Base-by-base conservation (phyloP, 169 alveolate species). In the Plasmodium yoelii region DNA sequence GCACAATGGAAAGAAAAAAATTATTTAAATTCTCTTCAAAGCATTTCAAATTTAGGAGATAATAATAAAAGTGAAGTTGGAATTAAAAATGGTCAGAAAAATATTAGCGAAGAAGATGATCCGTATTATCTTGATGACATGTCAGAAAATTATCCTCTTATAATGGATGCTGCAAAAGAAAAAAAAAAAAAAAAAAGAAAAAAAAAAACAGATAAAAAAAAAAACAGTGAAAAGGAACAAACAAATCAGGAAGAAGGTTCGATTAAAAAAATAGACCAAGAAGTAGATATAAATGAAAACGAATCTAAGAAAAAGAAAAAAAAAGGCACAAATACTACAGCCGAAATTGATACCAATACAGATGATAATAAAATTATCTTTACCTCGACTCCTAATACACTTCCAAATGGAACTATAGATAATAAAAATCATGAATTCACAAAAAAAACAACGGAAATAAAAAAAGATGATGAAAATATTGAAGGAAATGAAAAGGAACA, bases 91-190 rank as follows among this genome's bases (percentile, higher is more conserved):
- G 19, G 5, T 24, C 13, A 47, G 13, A 47, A 69, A 49, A 73
- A 59, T 34, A 12, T 1, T 15, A 49, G 69, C 7, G 73, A 63
- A 18, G 67, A 57, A 15, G 75, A 61, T 1, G 73, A 77, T 68
- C 19, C 80, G 8, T 64, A 77, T 46, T 55, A 77, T 15, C 59
- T 26, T 4, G 75, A 77, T 42, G 88, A 44, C 39, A 15, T 77
- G 13, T 77, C 88, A 0, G 88, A 77, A 22, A 77, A 64, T 8
- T 77, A 77, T 24, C 88, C 88, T 7, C 69, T 65, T 39, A 77
- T 77, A 49, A 63, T 42, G 34, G 88, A 77, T 8, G 88, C 47
- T 6, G 42, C 39, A 42, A 63, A 26, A 3, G 88, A 77, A 15
- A 77, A 77, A 12, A 75, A 77, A 9, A 77, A 63, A 57, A 77